Evolutionary conservation across 257 asterid genomes (phyloP), one percentile per base, ranked within the genome.

Genomic region (Penstemon barbatus): DNA sequence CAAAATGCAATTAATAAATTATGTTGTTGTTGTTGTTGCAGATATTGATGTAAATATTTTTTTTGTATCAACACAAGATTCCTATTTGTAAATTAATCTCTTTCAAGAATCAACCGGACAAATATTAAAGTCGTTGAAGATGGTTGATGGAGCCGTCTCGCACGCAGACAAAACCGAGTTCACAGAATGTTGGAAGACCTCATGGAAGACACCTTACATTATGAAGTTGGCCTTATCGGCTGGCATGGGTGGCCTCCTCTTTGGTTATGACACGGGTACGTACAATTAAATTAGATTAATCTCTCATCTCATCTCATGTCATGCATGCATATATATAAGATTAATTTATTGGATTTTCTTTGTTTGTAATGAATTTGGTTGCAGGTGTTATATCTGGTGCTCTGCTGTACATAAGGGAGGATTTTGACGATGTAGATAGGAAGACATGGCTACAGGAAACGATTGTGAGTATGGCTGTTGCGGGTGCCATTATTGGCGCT

Each of bases 401-500:
- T 45, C 79, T 81, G 19, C 72, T 81, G 52, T 78, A 71, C 74
- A 81, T 81, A 2, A 57, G 79, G 19, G 83, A 78, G 57, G 81
- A 81, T 50, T 81, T 81, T 15, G 65, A 69, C 3, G 42, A 40
- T 0, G 83, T 78, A 3, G 79, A 78, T 11, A 69, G 65, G 73
- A 69, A 75, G 58, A 81, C 81, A 60, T 81, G 81, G 83, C 65
- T 75, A 45, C 83, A 84, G 90, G 95, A 83, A 71, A 85, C 87
- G 19, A 84, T 84, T 8, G 90, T 84, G 52, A 84, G 90, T 79
- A 84, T 81, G 89, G 90, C 90, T 18, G 87, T 87, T 6, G 90
- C 90, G 19, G 94, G 94, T 36, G 94, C 94, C 36, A 82, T 87
- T 13, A 2, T 84, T 8, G 94, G 94, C 37, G 90, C 94, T 56